Evolutionary conservation across 805 yeast genomes (phyloP).

Genomic region (Huiozyma naganishii): DNA sequence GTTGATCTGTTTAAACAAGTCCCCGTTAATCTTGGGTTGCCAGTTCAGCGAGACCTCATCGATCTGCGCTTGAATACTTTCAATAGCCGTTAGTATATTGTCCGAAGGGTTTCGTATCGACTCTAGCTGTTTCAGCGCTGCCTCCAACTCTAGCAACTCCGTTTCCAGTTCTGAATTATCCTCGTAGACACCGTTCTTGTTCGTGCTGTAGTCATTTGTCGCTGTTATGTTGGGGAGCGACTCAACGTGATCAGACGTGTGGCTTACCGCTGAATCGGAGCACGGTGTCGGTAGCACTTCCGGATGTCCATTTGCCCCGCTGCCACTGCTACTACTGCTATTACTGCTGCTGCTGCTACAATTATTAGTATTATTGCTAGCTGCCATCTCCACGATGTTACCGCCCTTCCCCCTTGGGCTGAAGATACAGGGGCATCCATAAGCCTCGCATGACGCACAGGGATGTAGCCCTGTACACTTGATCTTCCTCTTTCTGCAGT

Average conservation of each 20-base stretch:
- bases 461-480: slow-evolving; percentile 27
- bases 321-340: no score
- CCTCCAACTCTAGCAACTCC: neutral
- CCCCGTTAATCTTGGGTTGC: slow-evolving; percentile 14
- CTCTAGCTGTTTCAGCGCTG: neutral
- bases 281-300: neutral
- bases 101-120: neutral
- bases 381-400: neutral
- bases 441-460: slow-evolving; percentile 24
- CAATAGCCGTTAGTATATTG: slow-evolving; percentile 10
- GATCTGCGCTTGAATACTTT: slow-evolving; percentile 11
- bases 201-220: neutral
- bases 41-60: slow-evolving; percentile 8
- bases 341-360: no score
- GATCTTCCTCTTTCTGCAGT: slow-evolving; percentile 26
- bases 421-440: slow-evolving; percentile 22
- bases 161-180: neutral
- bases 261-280: neutral
- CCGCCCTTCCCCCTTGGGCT: neutral
- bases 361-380: neutral
- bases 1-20: slow-evolving; percentile 2
- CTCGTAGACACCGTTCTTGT: slow-evolving; percentile 1
- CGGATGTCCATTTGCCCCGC: no score
- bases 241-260: no score
- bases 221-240: neutral